Evolutionary conservation across 1,139 yeast genomes (phyloP), one percentile per base, ranked within the genome.

Genomic region (Taphrina deformans): DNA sequence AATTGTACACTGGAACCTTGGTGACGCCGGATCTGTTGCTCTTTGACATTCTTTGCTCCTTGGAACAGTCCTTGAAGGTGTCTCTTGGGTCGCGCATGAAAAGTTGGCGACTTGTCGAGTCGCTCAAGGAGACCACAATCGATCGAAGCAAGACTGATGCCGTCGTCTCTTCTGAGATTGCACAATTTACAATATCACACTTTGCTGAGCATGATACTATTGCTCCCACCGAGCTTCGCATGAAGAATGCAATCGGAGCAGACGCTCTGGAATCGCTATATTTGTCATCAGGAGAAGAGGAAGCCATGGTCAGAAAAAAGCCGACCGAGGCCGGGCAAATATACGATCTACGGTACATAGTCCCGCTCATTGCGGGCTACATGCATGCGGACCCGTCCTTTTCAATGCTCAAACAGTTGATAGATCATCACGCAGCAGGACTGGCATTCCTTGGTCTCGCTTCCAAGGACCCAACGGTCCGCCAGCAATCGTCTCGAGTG

Each of bases 331-430:
- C 44, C 41, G 40, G 18, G 9, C 33, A 21, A 29, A 53, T 67
- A 7, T 69, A 69, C 41, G 69, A 69, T 35, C 65, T 70, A 5
- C 60, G 58, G n/a, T 67, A 62, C 40, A 41, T 63, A 38, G 44
- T 70, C 31, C 68, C 72, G n/a, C 55, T 64, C 18, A 41, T 70
- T 29, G 50, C 61, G 12, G 58, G 58, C 24, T 66, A 24, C 52
- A n/a, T 56, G 45, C n/a, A 41, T 33, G 45, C 45, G 6, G 56
- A 62, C 50, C 46, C 58, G 35, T 55, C 62, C 35, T 23, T 45
- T 35, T 40, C 50, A 31, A 35, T 58, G 64, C 35, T 62, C 48
- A 24, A 51, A 16, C 55, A 44, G 6, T 33, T 65, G 33, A 35
- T 65, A 21, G 63, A 65, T 26, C 45, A 56, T 35, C 60, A 55